These are phyloP conservation scores for Xylaria cubensis DNA, from an alignment of 495 filamentous ascomycete species.

Conservation along the genomic window DNA sequence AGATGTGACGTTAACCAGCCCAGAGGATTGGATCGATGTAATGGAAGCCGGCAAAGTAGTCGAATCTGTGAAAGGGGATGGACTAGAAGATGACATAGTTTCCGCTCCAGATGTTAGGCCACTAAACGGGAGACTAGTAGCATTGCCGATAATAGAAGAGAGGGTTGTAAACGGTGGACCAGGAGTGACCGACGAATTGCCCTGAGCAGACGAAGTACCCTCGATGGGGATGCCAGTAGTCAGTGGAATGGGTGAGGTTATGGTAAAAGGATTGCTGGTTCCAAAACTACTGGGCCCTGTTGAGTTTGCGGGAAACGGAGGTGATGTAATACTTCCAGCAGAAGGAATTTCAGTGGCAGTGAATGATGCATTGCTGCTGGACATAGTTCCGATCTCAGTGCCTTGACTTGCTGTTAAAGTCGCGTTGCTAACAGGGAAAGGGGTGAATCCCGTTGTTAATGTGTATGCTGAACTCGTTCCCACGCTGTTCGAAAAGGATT, in stretches of 20 bases:
- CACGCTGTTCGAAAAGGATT: slow-evolving; percentile 16
- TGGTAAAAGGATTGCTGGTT: not conserved
- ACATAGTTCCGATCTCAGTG: slow-evolving; percentile 20
- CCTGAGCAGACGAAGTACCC: not conserved
- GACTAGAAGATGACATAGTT: not conserved
- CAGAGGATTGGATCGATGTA: not conserved
- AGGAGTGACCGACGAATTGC: not conserved
- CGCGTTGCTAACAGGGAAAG: slow-evolving; percentile 35
- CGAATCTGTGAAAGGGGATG: slow-evolving; percentile 1
- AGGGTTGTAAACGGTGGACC: not conserved
- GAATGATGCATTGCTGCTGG: slow-evolving; percentile 12
- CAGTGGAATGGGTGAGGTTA: not conserved
- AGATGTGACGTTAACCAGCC: not conserved
- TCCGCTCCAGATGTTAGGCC: not conserved
- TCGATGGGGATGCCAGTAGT: not conserved
- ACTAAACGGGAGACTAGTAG: not conserved
- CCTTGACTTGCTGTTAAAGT: slow-evolving; percentile 24
- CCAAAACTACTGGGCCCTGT: not conserved
- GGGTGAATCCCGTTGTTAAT: slow-evolving; percentile 24
- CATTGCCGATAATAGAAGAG: not conserved
- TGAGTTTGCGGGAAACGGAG: slow-evolving; percentile 24
- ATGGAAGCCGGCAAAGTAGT: not conserved
- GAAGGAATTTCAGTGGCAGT: slow-evolving; percentile 14
- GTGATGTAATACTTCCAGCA: slow-evolving; percentile 19
- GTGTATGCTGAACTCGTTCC: slow-evolving; percentile 25